Evolutionary conservation across 2,329 filamentous ascomycete genomes (phyloP).

Genomic region (Beauveria medogensis): DNA sequence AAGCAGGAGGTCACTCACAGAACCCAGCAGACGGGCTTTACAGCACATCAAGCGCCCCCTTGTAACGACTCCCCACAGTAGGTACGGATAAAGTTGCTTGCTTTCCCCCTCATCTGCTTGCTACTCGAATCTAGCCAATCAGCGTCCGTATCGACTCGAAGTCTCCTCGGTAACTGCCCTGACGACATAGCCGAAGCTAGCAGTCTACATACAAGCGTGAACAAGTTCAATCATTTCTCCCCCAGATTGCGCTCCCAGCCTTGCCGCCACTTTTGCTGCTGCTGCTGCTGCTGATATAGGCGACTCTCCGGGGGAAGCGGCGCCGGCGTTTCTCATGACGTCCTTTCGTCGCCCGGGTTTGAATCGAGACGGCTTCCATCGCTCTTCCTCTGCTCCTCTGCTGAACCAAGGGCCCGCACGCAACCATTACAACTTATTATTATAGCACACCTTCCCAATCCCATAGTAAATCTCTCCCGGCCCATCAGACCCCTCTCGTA

Average conservation of each 20-base stretch:
- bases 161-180: constrained; percentile 9
- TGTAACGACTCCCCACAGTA: neutral
- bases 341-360: too few relatives aligned
- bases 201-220: too few relatives aligned
- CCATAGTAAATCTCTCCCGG: too few relatives aligned
- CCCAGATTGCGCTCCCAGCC: neutral
- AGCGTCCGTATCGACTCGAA: constrained; percentile 1
- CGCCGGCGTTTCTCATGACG: neutral
- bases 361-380: too few relatives aligned
- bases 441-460: too few relatives aligned
- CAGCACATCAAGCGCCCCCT: neutral
- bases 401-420: too few relatives aligned
- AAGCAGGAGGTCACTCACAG: too few relatives aligned
- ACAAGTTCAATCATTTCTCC: too few relatives aligned
- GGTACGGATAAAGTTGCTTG: neutral
- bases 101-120: neutral
- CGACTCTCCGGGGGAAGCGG: neutral
- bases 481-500: neutral
- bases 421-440: too few relatives aligned
- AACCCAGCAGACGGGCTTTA: too few relatives aligned
- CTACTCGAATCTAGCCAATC: neutral
- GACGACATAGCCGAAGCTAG: constrained; percentile 2
- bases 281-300: neutral
- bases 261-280: neutral
- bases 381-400: too few relatives aligned